Evolutionary conservation across 192 early-diverging fungal genomes (phyloP).

Genomic region (Coemansia umbellata): DNA sequence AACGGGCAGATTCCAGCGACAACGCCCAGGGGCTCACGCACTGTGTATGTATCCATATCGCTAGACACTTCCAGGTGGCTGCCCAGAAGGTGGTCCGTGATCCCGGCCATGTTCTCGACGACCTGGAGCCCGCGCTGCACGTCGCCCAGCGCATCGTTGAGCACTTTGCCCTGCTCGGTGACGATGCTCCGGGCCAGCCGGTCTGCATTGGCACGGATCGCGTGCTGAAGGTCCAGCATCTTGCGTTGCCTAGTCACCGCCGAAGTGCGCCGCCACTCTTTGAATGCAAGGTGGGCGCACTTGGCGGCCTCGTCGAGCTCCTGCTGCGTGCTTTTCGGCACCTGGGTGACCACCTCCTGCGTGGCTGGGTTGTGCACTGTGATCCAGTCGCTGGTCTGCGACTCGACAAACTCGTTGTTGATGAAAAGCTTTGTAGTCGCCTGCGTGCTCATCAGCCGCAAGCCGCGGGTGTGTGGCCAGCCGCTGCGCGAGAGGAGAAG

Average conservation of each 20-base stretch:
- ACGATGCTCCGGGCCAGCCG: conserved; percentile 77
- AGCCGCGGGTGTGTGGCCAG: no score
- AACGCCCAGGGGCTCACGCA: conserved; percentile 90
- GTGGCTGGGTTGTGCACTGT: conserved; percentile 91
- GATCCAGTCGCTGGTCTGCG: conserved; percentile 80
- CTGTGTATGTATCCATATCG: conserved; percentile 96
- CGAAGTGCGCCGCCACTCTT: conserved; percentile 78
- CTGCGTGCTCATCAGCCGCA: no score
- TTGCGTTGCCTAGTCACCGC: conserved; percentile 81
- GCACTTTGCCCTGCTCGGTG: conserved; percentile 88
- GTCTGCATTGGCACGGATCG: conserved; percentile 80
- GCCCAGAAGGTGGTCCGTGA: conserved; percentile 80
- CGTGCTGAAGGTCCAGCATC: conserved; percentile 86
- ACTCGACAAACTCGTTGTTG: conserved; percentile 90
- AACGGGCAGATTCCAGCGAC: conserved; percentile 93
- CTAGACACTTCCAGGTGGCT: conserved; percentile 74
- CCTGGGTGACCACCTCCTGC: conserved; percentile 78
- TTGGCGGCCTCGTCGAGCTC: conserved; percentile 78
- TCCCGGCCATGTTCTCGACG: conserved; percentile 77
- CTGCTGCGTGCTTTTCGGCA: conserved; percentile 81
- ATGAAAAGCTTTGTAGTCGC: conserved; percentile 68
- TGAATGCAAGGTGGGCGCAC: conserved; percentile 73
- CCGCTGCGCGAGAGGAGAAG: no score
- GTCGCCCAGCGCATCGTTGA: conserved; percentile 88
- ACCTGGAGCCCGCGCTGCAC: conserved; percentile 89